A percentile compares a stretch with the other conserved stretches of the same genome.
Conservation (phyloP, 106 monocot genomes). For the Dioscorea alata region DNA sequence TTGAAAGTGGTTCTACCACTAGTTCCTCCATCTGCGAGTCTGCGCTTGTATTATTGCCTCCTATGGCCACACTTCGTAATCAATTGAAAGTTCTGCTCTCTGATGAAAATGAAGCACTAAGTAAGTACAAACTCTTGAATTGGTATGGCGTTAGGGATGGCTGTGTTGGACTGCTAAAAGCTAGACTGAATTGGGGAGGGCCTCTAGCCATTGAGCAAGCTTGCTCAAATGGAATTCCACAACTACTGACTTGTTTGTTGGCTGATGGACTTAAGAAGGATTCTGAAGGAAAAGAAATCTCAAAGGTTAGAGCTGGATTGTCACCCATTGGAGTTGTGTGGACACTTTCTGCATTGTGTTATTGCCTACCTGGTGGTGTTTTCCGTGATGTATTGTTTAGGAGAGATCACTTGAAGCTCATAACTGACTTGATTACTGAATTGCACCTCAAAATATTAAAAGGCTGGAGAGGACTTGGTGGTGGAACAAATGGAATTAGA, state of each 20-base stretch:
- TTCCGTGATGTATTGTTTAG: slow-evolving; percentile 74
- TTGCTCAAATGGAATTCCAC: slow-evolving; percentile 79
- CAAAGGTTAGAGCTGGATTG: slow-evolving; percentile 34
- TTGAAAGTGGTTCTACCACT: slow-evolving; percentile 35
- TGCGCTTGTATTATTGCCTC: slow-evolving; percentile 65
- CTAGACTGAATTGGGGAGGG: slow-evolving; percentile 75
- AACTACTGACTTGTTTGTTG: slow-evolving; percentile 65
- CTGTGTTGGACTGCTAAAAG: slow-evolving; percentile 63
- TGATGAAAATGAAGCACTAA: slow-evolving; percentile 36
- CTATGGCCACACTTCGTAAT: slow-evolving; percentile 61
- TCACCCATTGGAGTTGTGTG: slow-evolving; percentile 80
- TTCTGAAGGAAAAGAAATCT: slow-evolving; percentile 21
- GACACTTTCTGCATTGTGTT: slow-evolving; percentile 60
- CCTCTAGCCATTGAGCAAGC: slow-evolving; percentile 86
- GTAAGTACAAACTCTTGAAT: slow-evolving; percentile 27
- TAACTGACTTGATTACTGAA: slow-evolving; percentile 57
- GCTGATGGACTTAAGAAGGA: slow-evolving; percentile 39
- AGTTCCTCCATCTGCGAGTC: slow-evolving; percentile 60
- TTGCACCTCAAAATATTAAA: slow-evolving; percentile 56
- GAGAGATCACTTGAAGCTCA: slow-evolving; percentile 56
- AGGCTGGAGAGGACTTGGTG: slow-evolving; percentile 75
- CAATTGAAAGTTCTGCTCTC: slow-evolving; percentile 46
- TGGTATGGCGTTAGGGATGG: slow-evolving; percentile 78
- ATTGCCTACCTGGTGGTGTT: slow-evolving; percentile 64
- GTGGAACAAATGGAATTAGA: slow-evolving; percentile 62